phyloP scores from a whole-genome alignment of 1,284 basidiomycete species.

The Ceratobasidium sp. region DNA sequence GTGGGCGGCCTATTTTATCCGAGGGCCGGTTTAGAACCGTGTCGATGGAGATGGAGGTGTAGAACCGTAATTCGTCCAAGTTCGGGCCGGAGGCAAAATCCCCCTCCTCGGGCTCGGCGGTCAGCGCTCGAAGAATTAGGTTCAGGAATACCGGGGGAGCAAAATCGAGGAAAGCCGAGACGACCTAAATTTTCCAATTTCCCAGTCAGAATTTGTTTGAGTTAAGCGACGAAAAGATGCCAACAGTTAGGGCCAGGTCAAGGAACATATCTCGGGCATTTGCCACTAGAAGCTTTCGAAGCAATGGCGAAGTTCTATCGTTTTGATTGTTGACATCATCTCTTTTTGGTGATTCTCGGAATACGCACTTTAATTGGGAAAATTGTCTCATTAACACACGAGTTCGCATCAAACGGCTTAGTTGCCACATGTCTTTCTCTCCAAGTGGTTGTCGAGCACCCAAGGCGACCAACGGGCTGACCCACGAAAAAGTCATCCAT shows the following conservation, averaged over 20 bases:
- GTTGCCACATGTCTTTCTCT: slow-evolving; percentile 40
- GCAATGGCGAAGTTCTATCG: slow-evolving; percentile 29
- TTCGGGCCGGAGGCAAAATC: slow-evolving; percentile 1
- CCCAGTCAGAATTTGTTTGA: not conserved
- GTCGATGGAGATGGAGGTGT: slow-evolving; percentile 16
- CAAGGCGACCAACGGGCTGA: slow-evolving; percentile 35
- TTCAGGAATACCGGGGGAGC: slow-evolving; percentile 31
- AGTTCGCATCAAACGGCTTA: slow-evolving; percentile 32
- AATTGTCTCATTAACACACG: slow-evolving; percentile 38
- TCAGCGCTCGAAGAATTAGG: slow-evolving; percentile 21
- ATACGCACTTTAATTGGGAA: slow-evolving; percentile 24
- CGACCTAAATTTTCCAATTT: slow-evolving; percentile 2
- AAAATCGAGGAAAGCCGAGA: slow-evolving; percentile 33
- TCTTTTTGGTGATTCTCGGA: not conserved
- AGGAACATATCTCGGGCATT: slow-evolving; percentile 39
- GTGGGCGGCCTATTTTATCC: not conserved
- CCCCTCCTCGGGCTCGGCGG: not conserved
- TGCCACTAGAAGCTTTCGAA: slow-evolving; percentile 34
- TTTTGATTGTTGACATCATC: not conserved
- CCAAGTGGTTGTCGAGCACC: slow-evolving; percentile 30
- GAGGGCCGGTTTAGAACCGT: not conserved
- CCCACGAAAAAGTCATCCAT: slow-evolving; percentile 41
- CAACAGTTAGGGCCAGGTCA: slow-evolving; percentile 29
- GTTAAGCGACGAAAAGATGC: not conserved
- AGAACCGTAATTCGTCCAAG: slow-evolving; percentile 25